These are phyloP conservation scores for Panaeolus cyanescens DNA, from an alignment of 768 basidiomycete species.

Conservation along the genomic window DNA sequence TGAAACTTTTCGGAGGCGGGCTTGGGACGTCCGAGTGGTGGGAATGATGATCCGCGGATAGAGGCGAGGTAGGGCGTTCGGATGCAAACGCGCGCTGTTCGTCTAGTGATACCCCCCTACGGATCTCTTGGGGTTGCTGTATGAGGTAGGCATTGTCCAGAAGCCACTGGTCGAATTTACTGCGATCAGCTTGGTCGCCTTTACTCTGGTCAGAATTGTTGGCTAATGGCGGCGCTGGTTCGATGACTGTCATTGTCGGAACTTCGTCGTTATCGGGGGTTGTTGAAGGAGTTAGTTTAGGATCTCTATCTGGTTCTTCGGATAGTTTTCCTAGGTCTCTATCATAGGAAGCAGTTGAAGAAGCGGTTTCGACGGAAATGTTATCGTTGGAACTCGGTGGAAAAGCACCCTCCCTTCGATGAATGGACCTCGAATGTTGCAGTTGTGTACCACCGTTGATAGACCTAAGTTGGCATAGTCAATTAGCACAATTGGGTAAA, in stretches of 20 bases:
- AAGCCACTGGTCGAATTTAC: slow-evolving; percentile 30
- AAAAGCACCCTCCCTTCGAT: slow-evolving; percentile 70
- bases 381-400: slow-evolving; percentile 29
- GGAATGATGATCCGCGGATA: slow-evolving; percentile 12
- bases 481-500: slow-evolving; percentile 3
- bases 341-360: slow-evolving; percentile 19
- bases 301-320: slow-evolving; percentile 15
- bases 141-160: slow-evolving; percentile 19
- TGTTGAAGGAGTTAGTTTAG: slow-evolving; percentile 4
- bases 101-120: slow-evolving; percentile 21
- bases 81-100: slow-evolving; percentile 12
- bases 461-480: slow-evolving; percentile 10
- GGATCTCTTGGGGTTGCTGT: slow-evolving; percentile 16
- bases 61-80: slow-evolving; percentile 18
- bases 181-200: slow-evolving; percentile 17
- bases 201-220: neutral
- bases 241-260: slow-evolving; percentile 40
- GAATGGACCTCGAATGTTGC: slow-evolving; percentile 28
- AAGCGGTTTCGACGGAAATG: slow-evolving; percentile 26
- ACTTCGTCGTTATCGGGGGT: slow-evolving; percentile 13
- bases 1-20: slow-evolving; percentile 52
- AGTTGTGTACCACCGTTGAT: slow-evolving; percentile 12
- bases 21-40: slow-evolving; percentile 35
- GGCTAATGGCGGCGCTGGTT: slow-evolving; percentile 30
- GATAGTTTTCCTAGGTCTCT: slow-evolving; percentile 2